Evolutionary conservation across 2,329 filamentous ascomycete species (phyloP).

Genomic region (Ophiosphaerella narmari): DNA sequence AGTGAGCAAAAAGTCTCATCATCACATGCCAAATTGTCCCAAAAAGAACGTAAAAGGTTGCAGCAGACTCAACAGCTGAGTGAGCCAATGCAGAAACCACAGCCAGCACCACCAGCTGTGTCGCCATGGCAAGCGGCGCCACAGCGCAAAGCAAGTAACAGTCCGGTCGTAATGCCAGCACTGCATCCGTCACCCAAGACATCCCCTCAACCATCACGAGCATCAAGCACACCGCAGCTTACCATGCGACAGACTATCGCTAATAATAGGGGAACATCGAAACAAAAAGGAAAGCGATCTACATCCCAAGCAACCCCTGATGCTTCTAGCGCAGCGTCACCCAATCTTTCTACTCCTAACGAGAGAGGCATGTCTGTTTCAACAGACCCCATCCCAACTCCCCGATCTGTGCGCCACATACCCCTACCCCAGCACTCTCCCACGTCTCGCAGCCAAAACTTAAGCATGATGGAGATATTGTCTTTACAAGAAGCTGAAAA

Average conservation of each 20-base stretch:
- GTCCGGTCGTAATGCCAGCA: conserved; percentile 15
- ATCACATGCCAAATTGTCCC: conserved; percentile 70
- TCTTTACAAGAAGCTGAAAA: conserved; percentile 85
- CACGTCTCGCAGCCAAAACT: conserved; percentile 66
- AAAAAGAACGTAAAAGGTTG: conserved; percentile 81
- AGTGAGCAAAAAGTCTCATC: conserved; percentile 42
- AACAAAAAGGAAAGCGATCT: conserved; percentile 31
- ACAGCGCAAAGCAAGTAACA: conserved; percentile 35
- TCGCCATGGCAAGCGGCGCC: conserved; percentile 42
- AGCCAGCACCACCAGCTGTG: conserved; percentile 34
- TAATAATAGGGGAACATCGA: conserved; percentile 32
- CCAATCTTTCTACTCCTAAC: conserved; percentile 26
- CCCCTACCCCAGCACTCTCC: conserved; percentile 62
- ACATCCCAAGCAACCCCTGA: conserved; percentile 14
- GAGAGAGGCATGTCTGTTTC: conserved; percentile 43
- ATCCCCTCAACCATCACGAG: conserved; percentile 19
- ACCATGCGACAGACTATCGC: conserved; percentile 65
- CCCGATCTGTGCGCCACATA: conserved; percentile 54
- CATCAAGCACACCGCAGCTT: conserved; percentile 55
- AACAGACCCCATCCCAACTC: conserved; percentile 42
- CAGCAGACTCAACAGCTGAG: conserved; percentile 46
- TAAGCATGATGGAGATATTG: conserved; percentile 87
- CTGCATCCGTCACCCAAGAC: conserved; percentile 14
- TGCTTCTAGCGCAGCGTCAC: conserved; percentile 28
- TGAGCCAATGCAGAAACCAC: conserved; percentile 32